A percentile compares a stretch with the other conserved stretches of the same genome.
Evolutionary conservation across 768 basidiomycete genomes (phyloP).

Genomic region (Leccinum uliginosum): DNA sequence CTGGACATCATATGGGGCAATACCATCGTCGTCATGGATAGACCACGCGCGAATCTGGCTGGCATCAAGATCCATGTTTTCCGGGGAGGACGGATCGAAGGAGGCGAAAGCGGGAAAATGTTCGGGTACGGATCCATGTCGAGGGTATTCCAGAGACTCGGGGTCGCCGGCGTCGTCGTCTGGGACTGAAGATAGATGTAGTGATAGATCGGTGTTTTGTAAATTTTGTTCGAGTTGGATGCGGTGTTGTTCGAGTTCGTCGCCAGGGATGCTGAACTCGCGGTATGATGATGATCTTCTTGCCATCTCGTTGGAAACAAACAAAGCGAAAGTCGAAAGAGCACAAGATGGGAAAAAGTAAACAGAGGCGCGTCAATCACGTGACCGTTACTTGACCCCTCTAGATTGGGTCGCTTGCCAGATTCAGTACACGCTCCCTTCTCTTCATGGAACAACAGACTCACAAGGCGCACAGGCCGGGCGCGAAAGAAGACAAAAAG

Average conservation of each 20-base stretch:
- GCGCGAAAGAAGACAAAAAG: slow-evolving; percentile 74
- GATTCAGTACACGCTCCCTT: slow-evolving; percentile 4
- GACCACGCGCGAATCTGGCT: slow-evolving; percentile 54
- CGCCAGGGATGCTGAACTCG: slow-evolving; percentile 59
- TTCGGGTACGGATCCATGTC: slow-evolving; percentile 59
- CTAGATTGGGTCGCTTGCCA: slow-evolving; percentile 12
- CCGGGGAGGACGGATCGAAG: slow-evolving; percentile 53
- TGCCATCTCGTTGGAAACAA: slow-evolving; percentile 22
- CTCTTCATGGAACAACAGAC: slow-evolving; percentile 61
- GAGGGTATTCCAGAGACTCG: slow-evolving; percentile 63
- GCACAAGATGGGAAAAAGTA: slow-evolving; percentile 7
- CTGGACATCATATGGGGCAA: slow-evolving; percentile 62
- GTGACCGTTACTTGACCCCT: slow-evolving; percentile 20
- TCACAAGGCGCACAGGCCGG: slow-evolving; percentile 82
- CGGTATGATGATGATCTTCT: slow-evolving; percentile 24
- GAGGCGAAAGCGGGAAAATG: slow-evolving; percentile 57
- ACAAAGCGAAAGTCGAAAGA: slow-evolving; percentile 17
- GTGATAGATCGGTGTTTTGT: slow-evolving; percentile 66
- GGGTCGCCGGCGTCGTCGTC: slow-evolving; percentile 40
- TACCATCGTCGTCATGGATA: slow-evolving; percentile 62
- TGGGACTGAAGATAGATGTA: slow-evolving; percentile 58
- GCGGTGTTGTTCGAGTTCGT: slow-evolving; percentile 71
- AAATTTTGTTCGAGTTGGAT: slow-evolving; percentile 78
- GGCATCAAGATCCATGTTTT: slow-evolving; percentile 53
- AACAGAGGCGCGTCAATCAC: slow-evolving; percentile 31